Percentiles rank a stretch among this genome's conserved stretches.
These are phyloP conservation scores for Candida namnaoensis DNA, from an alignment of 805 yeast species.

Conservation along the genomic window DNA sequence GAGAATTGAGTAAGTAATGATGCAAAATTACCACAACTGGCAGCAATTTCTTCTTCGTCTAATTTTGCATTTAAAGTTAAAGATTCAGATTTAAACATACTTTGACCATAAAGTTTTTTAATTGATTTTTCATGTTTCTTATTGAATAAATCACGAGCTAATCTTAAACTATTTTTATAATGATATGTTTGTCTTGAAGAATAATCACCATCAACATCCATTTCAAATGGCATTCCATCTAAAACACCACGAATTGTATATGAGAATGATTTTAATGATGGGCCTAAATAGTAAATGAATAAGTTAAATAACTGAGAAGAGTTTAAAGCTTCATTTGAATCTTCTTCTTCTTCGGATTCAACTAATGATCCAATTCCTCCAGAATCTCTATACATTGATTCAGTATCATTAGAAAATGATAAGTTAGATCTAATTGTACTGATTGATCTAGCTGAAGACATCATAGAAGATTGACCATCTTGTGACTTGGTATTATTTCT, in stretches of 20 bases:
- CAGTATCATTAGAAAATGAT: background rate
- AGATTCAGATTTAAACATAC: constrained; percentile 6
- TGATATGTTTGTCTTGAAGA: constrained; percentile 32
- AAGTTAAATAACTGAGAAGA: constrained; percentile 45
- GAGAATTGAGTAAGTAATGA: constrained; percentile 56
- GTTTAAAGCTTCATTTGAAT: constrained; percentile 13
- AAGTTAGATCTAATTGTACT: background rate
- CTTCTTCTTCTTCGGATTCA: constrained; percentile 5
- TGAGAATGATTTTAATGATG: constrained; percentile 60
- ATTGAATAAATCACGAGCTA: constrained; percentile 49
- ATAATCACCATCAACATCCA: constrained; percentile 14
- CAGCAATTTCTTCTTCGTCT: constrained; percentile 75
- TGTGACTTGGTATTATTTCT: background rate
- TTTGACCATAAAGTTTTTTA: constrained; percentile 39
- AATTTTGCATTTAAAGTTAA: constrained; percentile 29
- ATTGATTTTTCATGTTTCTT: constrained; percentile 50
- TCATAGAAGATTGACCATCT: background rate
- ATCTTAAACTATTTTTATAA: constrained; percentile 34
- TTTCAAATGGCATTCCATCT: constrained; percentile 48
- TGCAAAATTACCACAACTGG: constrained; percentile 76
- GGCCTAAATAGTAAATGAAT: constrained; percentile 62
- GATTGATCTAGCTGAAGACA: background rate
- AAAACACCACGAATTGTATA: constrained; percentile 56
- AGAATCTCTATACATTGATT: background rate
- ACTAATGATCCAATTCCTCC: background rate